Conservation (phyloP, 2,329 filamentous ascomycete genomes). For the Fusarium nodosum region DNA sequence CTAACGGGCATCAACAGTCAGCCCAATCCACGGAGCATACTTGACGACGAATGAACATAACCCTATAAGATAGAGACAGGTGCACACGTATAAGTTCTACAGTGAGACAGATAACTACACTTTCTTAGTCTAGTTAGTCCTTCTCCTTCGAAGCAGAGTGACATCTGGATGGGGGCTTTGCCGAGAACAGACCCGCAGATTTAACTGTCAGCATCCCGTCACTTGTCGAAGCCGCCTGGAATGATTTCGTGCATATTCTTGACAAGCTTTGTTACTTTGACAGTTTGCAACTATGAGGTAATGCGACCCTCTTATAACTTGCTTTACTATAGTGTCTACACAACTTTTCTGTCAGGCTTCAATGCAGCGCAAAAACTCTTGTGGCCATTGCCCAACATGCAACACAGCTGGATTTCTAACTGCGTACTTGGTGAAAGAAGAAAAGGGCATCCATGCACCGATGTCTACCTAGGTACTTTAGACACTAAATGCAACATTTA, state of each 20-base stretch:
- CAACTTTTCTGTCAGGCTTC: constrained; percentile 10
- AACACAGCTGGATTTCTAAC: background rate
- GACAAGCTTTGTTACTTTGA: constrained; percentile 7
- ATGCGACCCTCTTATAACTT: constrained; percentile 3
- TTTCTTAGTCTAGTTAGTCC: constrained; percentile 2
- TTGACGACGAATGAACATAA: background rate
- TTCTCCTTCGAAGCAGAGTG: constrained; percentile 4
- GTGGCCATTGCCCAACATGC: background rate
- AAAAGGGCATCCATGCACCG: background rate
- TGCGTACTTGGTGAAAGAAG: background rate
- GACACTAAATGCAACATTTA: background rate
- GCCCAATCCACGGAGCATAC: constrained; percentile 19
- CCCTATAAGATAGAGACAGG: background rate
- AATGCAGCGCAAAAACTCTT: constrained; percentile 1
- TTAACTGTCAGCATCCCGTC: constrained; percentile 13
- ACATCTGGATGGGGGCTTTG: constrained; percentile 13
- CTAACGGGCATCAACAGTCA: constrained; percentile 31
- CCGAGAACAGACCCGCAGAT: constrained; percentile 24
- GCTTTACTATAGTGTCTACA: background rate
- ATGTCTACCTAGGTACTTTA: background rate
- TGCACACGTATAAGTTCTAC: constrained; percentile 10
- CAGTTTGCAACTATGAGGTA: constrained; percentile 12
- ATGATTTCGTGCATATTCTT: constrained; percentile 18
- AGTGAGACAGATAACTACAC: constrained; percentile 2
- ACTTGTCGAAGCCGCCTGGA: constrained; percentile 6